Evolutionary conservation across 169 alveolate species (phyloP).

Genomic region (Besnoitia besnoiti): DNA sequence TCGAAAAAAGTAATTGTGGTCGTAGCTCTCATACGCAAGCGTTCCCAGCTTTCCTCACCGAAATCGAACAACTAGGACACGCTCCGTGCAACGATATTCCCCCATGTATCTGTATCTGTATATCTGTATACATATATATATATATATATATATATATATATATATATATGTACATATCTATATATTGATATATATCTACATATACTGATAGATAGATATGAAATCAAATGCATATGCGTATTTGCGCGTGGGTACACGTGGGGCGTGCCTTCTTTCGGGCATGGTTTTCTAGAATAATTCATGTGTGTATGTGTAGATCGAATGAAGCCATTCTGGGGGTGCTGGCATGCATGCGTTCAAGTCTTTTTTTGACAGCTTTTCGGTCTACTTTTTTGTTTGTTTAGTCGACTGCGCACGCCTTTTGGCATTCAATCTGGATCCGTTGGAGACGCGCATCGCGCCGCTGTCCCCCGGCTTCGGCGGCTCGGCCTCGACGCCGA

Average conservation of each 20-base stretch:
- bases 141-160: not conserved
- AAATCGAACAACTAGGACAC: too few relatives aligned
- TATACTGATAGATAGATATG: not conserved
- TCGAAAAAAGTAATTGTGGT: too few relatives aligned
- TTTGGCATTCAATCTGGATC: conserved; percentile 33
- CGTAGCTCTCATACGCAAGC: too few relatives aligned
- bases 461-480: conserved; percentile 42
- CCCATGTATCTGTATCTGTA: not conserved
- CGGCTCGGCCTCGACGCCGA: not conserved
- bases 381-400: not conserved
- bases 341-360: too few relatives aligned
- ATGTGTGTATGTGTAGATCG: too few relatives aligned
- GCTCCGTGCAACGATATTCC: too few relatives aligned
- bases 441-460: conserved; percentile 40
- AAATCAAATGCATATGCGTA: not conserved
- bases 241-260: not conserved
- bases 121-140: not conserved
- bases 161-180: not conserved
- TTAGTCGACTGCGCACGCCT: conserved; percentile 59
- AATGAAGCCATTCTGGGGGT: too few relatives aligned
- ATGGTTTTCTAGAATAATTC: too few relatives aligned
- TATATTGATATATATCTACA: not conserved
- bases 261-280: too few relatives aligned
- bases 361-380: too few relatives aligned
- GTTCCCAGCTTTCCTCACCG: too few relatives aligned